Evolutionary conservation across 345 rosid species (phyloP), one percentile per base, ranked within the genome.

Genomic region (Populus euphratica): DNA sequence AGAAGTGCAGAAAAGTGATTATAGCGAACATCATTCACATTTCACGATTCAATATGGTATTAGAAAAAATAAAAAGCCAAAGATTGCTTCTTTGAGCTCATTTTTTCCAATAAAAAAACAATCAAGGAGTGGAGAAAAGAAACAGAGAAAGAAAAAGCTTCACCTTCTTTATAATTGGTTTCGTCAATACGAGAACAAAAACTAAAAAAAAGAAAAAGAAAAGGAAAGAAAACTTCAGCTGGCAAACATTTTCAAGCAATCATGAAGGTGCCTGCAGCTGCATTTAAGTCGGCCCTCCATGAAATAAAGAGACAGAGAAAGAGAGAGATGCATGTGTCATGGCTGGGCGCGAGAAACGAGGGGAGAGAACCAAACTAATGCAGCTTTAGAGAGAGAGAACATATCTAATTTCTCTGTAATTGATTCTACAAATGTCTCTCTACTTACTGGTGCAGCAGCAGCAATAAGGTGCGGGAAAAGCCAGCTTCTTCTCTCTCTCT

Each of bases 321-420:
- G 36, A 33, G 36, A 33, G 36, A 33, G 36, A 33, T 44, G 77
- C 31, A 73, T 49, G 47, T 63, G 76, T 69, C 17, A 63, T 68
- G 71, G 72, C 21, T 8, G 9, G 75, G 86, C 83, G 50, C 84
- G 69, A 18, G 72, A 17, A 69, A 33, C 78, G 76, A 79, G 74
- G 83, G 44, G 20, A 50, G 38, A 27, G 68, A 44, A 36, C 56
- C 18, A 54, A 38, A 68, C 23, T 16, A 68, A 75, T 47, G 78
- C 77, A 70, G 77, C 10, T 68, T 4, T 21, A 47, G 29, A 50
- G 38, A 36, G 25, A 72, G 23, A 23, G 52, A 27, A 4, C 38
- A 11, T 44, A 7, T 18, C 35, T 69, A 29, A 70, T 27, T 38
- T 27, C 35, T 73, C 38, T 10, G 67, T 33, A 25, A 25, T 63